phyloP scores from a whole-genome alignment of 2,329 filamentous ascomycete species.

The Trichoderma breve region DNA sequence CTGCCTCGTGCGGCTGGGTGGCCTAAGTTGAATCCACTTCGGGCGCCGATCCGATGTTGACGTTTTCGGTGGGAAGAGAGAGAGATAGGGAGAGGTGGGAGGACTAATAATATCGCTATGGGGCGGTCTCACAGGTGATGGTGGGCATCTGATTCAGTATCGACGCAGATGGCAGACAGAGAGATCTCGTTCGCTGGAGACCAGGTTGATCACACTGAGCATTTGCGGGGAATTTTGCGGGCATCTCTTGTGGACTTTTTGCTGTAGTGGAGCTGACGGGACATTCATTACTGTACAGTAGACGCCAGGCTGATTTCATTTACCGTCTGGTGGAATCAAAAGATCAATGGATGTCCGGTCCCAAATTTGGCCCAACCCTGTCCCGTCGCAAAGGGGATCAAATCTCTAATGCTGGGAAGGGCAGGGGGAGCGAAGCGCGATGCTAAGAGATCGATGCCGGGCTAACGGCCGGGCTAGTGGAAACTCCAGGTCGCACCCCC shows the following conservation, averaged over 20 bases:
- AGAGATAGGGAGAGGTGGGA: not conserved
- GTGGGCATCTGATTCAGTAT: not conserved
- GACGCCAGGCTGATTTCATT: not conserved
- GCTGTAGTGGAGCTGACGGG: not conserved
- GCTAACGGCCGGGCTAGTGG: not conserved
- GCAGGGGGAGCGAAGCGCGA: not conserved
- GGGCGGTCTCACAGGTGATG: not conserved
- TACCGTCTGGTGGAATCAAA: not conserved
- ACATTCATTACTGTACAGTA: not conserved
- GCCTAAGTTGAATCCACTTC: not conserved
- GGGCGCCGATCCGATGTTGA: not conserved
- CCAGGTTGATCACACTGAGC: not conserved
- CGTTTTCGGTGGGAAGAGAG: not conserved
- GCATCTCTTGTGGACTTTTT: not conserved
- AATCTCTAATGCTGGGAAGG: not conserved
- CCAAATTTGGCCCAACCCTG: not conserved
- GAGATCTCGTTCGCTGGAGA: not conserved
- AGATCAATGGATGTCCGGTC: not conserved
- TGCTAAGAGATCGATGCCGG: not conserved
- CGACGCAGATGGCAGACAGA: not conserved
- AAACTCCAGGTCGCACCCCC: not conserved
- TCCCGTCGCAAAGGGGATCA: not conserved
- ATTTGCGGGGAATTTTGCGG: slow-evolving; percentile 2
- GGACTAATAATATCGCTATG: not conserved
- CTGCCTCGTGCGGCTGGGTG: not conserved